A percentile compares a stretch with the other conserved stretches of the same genome.
Evolutionary conservation across 805 yeast genomes (phyloP).

Genomic region (Zygosaccharomyces pseudorouxii): DNA sequence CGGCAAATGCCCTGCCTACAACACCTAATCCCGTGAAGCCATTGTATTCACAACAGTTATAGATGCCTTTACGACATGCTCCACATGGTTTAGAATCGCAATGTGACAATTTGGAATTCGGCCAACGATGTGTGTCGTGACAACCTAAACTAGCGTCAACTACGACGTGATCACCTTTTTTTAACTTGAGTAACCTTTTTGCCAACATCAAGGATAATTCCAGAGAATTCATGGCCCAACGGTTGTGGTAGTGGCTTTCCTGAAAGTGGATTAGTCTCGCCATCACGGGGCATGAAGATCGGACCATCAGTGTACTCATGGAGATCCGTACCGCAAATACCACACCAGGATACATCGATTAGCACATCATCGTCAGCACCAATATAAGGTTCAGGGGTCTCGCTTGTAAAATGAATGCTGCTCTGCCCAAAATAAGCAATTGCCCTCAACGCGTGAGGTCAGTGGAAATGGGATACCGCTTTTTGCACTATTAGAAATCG

Average conservation of each 20-base stretch:
- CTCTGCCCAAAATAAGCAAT: conserved; percentile 43
- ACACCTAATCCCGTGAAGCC: conserved; percentile 55
- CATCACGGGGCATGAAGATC: conserved; percentile 45
- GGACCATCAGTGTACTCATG: conserved; percentile 57
- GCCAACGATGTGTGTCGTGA: conserved; percentile 40
- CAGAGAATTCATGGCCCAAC: conserved; percentile 54
- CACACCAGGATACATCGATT: conserved; percentile 46
- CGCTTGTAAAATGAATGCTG: conserved; percentile 40
- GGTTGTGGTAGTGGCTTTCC: conserved; percentile 41
- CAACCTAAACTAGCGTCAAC: conserved; percentile 61
- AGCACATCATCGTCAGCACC: conserved; percentile 38
- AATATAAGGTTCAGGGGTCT: conserved; percentile 36
- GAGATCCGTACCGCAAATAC: conserved; percentile 59
- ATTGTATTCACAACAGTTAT: conserved; percentile 49
- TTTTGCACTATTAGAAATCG: too few species aligned
- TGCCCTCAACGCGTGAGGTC: conserved; percentile 40
- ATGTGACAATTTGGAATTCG: conserved; percentile 16
- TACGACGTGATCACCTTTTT: conserved; percentile 55
- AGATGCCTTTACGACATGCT: conserved; percentile 45
- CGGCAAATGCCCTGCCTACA: conserved; percentile 52
- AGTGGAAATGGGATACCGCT: neutral
- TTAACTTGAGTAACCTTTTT: conserved; percentile 40
- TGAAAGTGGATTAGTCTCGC: conserved; percentile 37
- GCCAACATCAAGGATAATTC: conserved; percentile 45
- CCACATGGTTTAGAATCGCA: conserved; percentile 37